Evolutionary conservation across 305 asterid genomes (phyloP).

Genomic region (Fraxinus sp.): DNA sequence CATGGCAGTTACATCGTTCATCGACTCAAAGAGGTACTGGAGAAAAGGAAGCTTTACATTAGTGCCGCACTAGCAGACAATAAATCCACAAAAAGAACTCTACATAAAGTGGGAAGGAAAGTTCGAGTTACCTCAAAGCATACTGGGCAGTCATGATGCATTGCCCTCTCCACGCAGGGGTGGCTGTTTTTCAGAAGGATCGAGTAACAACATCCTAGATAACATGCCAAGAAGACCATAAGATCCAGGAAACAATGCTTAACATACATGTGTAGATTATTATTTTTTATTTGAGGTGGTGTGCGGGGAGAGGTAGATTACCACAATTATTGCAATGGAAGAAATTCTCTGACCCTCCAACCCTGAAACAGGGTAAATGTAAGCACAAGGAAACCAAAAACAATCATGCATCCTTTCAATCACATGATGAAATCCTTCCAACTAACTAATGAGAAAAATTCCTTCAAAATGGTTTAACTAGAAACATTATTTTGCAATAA

Average conservation of each 20-base stretch:
- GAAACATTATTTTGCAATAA: neutral
- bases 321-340: slow-evolving; percentile 44
- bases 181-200: no score
- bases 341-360: slow-evolving; percentile 62
- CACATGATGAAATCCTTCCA: neutral
- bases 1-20: slow-evolving; percentile 61
- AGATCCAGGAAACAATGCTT: no score
- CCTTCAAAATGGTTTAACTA: neutral
- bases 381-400: neutral
- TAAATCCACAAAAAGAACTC: neutral
- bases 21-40: slow-evolving; percentile 80
- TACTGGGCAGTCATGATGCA: slow-evolving; percentile 90
- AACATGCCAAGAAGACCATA: no score
- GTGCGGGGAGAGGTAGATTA: slow-evolving; percentile 3
- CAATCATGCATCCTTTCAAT: neutral
- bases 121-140: slow-evolving; percentile 61
- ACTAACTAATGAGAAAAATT: neutral
- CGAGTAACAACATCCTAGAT: no score
- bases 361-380: slow-evolving; percentile 39
- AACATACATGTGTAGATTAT: no score
- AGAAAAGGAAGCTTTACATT: neutral
- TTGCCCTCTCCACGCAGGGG: slow-evolving; percentile 61
- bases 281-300: no score
- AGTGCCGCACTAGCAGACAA: neutral
- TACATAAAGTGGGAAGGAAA: neutral